Evolutionary conservation across 2,329 filamentous ascomycete genomes (phyloP).

Genomic region (Proliferodiscus dingleyae): DNA sequence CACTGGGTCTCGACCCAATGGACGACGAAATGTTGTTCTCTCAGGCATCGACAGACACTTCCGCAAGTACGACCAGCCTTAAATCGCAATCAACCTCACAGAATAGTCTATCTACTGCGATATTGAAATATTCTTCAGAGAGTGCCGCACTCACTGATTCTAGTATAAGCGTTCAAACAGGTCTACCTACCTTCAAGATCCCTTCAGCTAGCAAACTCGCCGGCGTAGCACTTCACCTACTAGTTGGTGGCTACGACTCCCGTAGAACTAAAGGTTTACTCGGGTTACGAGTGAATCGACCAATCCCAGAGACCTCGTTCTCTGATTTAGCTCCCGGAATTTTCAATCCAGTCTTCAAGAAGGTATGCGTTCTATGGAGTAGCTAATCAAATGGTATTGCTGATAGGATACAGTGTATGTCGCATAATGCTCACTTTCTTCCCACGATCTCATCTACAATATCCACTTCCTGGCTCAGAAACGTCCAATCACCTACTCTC

Average conservation of each 20-base stretch:
- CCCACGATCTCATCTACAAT: conserved; percentile 15
- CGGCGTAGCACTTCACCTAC: conserved; percentile 9
- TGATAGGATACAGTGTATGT: conserved; percentile 15
- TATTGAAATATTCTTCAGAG: not conserved
- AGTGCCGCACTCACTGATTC: not conserved
- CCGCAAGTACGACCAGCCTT: not conserved
- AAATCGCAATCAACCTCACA: conserved; percentile 2
- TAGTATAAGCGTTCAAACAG: not conserved
- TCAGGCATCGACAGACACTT: too few species aligned
- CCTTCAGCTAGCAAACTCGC: conserved; percentile 6
- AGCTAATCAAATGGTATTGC: not conserved
- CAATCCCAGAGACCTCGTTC: conserved; percentile 9
- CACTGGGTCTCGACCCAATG: not conserved
- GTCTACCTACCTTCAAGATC: not conserved
- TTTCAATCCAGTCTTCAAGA: conserved; percentile 27
- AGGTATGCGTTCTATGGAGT: conserved; percentile 13
- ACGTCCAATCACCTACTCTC: conserved; percentile 21
- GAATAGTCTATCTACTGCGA: conserved; percentile 1
- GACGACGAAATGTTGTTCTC: conserved; percentile 15
- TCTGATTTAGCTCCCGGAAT: conserved; percentile 20
- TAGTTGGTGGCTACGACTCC: conserved; percentile 11
- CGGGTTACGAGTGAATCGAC: conserved; percentile 13
- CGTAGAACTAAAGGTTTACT: not conserved
- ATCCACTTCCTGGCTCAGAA: conserved; percentile 11
- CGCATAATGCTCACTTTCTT: conserved; percentile 16